A percentile compares a stretch with the other conserved stretches of the same genome.
These are phyloP conservation scores for Pelargonium australe DNA, from an alignment of 441 rosid species.

Conservation along the genomic window DNA sequence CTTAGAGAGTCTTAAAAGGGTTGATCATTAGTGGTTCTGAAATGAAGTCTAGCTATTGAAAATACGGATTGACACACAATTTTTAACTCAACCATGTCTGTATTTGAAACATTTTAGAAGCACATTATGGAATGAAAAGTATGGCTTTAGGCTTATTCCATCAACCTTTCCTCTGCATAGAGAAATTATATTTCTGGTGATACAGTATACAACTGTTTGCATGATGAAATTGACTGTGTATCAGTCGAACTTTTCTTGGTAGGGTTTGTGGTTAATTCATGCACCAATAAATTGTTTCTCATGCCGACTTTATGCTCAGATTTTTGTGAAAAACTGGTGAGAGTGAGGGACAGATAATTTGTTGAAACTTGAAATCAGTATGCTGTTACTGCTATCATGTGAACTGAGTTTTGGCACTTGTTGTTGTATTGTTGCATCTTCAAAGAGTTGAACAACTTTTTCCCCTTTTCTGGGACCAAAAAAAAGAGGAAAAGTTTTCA, in stretches of 20 bases:
- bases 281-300: background rate
- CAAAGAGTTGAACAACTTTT: background rate
- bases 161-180: background rate
- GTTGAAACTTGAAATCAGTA: background rate
- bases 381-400: background rate
- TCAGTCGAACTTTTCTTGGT: background rate
- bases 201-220: background rate
- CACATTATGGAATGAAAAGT: too few relatives aligned
- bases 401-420: slow-evolving; percentile 2
- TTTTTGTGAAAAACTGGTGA: background rate
- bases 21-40: too few relatives aligned
- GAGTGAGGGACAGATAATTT: background rate
- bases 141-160: background rate
- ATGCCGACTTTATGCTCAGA: too few relatives aligned
- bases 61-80: too few relatives aligned
- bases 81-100: too few relatives aligned
- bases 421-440: background rate
- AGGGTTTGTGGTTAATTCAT: background rate
- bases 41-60: too few relatives aligned
- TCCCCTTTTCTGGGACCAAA: background rate
- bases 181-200: background rate
- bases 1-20: too few relatives aligned
- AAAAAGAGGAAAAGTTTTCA: background rate
- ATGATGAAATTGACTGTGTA: background rate
- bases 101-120: too few relatives aligned